Percentiles rank a stretch among this genome's conserved stretches.
Evolutionary conservation across 805 yeast genomes (phyloP).

Genomic region (Clavispora fructus): DNA sequence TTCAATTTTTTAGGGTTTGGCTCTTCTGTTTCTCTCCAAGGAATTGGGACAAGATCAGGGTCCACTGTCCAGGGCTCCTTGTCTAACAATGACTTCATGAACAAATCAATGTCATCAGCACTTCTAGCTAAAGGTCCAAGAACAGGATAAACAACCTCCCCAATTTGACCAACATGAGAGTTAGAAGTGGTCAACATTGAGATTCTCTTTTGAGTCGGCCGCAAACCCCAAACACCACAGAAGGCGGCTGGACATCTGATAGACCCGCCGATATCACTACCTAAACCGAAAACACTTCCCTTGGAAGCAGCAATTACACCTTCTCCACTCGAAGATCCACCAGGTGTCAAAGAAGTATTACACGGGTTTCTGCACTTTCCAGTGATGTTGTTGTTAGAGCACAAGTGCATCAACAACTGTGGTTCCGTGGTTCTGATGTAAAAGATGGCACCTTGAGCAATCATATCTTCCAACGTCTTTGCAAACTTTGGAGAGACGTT

Average conservation of each 20-base stretch:
- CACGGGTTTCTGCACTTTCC: slow-evolving; percentile 14
- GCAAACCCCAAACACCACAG: slow-evolving; percentile 16
- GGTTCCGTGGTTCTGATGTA: slow-evolving; percentile 16
- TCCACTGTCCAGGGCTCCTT: slow-evolving; percentile 13
- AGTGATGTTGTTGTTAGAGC: slow-evolving; percentile 15
- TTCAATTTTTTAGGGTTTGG: slow-evolving; percentile 9
- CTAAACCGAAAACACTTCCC: slow-evolving; percentile 15
- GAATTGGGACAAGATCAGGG: slow-evolving; percentile 12
- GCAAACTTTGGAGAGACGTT: slow-evolving; percentile 7
- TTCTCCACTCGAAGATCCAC: slow-evolving; percentile 16
- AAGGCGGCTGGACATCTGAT: slow-evolving; percentile 16
- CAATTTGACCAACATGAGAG: slow-evolving; percentile 1
- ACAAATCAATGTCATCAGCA: slow-evolving; percentile 14
- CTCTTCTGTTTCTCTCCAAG: slow-evolving; percentile 11
- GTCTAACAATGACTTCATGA: slow-evolving; percentile 12
- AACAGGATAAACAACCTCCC: slow-evolving; percentile 11
- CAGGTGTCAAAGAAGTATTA: slow-evolving; percentile 13
- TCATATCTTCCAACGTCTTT: slow-evolving; percentile 6
- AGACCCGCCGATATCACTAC: slow-evolving; percentile 17
- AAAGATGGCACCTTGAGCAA: slow-evolving; percentile 14
- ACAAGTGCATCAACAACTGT: slow-evolving; percentile 15
- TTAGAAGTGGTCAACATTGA: slow-evolving; percentile 6
- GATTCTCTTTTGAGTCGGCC: slow-evolving; percentile 12
- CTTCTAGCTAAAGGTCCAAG: slow-evolving; percentile 14
- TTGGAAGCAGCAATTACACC: slow-evolving; percentile 16